A percentile compares a stretch with the other conserved stretches of the same genome.
Conservation (phyloP, 106 monocot species). For the Apostasia ramifera region DNA sequence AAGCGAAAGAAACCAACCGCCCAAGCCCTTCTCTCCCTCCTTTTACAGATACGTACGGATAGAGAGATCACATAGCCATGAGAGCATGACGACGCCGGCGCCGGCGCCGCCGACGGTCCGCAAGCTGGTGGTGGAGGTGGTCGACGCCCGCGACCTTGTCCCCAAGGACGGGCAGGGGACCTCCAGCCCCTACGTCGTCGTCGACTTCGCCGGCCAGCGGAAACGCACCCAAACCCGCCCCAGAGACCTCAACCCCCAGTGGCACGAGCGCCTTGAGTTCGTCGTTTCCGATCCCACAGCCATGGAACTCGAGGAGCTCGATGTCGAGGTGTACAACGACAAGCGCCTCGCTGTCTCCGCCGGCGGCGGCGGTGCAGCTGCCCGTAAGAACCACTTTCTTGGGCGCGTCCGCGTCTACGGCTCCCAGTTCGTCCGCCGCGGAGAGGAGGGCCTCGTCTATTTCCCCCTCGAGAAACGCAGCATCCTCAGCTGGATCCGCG, state of each 20-base stretch:
- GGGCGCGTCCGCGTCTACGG: constrained; percentile 79
- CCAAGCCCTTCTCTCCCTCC: background rate
- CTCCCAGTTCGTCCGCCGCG: constrained; percentile 60
- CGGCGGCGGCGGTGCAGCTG: background rate
- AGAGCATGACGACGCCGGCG: constrained; percentile 17
- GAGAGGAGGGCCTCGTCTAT: constrained; percentile 84
- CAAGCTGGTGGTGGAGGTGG: constrained; percentile 71
- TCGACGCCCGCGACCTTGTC: constrained; percentile 82
- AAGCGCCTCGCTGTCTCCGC: constrained; percentile 25
- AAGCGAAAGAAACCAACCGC: background rate
- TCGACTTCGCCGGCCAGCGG: constrained; percentile 83
- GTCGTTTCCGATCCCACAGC: constrained; percentile 46
- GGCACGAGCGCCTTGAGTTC: constrained; percentile 84
- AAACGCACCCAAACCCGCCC: constrained; percentile 72
- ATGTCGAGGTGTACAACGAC: constrained; percentile 83
- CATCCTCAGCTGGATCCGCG: constrained; percentile 79
- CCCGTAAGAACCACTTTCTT: constrained; percentile 78
- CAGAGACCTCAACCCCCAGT: constrained; percentile 73
- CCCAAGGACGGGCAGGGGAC: constrained; percentile 94
- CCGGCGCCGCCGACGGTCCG: constrained; percentile 21
- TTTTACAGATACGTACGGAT: background rate
- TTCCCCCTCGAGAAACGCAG: constrained; percentile 83
- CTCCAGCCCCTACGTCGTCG: constrained; percentile 76
- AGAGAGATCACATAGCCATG: constrained; percentile 4
- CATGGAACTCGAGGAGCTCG: constrained; percentile 75